These are phyloP conservation scores for Candida tropicalis DNA, from an alignment of 1,139 yeast genomes.

Conservation along the genomic window DNA sequence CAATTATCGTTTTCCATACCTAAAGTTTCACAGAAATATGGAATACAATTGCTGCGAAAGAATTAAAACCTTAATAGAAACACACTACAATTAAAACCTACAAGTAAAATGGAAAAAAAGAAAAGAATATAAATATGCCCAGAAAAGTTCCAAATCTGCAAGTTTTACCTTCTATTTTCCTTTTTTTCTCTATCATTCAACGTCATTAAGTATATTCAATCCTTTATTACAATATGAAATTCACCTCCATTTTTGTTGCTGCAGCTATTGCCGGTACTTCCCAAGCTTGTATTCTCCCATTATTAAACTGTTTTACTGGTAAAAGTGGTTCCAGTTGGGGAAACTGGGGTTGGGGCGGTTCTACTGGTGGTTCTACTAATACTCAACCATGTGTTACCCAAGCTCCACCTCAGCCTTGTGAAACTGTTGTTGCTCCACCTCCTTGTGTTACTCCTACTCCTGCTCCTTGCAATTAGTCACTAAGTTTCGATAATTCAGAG, in stretches of 20 bases:
- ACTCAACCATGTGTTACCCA: conserved; percentile 1
- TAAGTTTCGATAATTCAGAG: not conserved
- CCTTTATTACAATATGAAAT: not conserved
- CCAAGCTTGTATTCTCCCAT: conserved; percentile 4
- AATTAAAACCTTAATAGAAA: too few relatives aligned
- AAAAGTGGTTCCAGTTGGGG: not conserved
- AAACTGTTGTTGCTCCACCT: not conserved
- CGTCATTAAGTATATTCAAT: not conserved
- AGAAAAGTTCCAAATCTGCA: not conserved
- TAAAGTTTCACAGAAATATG: not conserved
- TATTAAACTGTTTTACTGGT: not conserved
- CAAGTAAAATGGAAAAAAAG: too few relatives aligned
- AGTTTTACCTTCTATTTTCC: not conserved
- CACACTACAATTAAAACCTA: too few relatives aligned
- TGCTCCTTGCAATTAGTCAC: not conserved
- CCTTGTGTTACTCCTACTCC: not conserved
- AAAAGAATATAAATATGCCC: conserved; percentile 2
- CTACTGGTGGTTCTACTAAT: not conserved
- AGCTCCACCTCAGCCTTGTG: not conserved
- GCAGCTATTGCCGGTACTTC: not conserved
- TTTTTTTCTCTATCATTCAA: not conserved
- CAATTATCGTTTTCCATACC: not conserved
- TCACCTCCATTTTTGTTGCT: conserved; percentile 2
- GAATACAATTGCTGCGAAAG: not conserved
- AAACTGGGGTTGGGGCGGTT: not conserved